Evolutionary conservation across 768 basidiomycete species (phyloP).

Genomic region (Leucocoprinus sp.): DNA sequence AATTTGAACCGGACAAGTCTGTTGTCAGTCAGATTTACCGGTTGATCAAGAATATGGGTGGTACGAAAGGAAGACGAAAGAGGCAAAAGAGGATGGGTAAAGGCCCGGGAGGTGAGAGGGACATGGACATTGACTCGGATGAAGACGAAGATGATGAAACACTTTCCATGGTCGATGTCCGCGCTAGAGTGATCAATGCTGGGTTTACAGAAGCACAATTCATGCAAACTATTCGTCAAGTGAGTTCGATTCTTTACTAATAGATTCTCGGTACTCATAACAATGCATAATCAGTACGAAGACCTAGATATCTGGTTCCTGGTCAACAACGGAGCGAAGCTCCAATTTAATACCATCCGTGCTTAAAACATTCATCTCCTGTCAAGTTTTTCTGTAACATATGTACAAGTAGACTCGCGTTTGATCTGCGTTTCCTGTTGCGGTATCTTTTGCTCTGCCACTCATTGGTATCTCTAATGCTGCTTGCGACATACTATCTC

Average conservation of each 20-base stretch:
- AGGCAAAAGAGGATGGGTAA: constrained; percentile 48
- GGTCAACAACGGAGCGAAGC: constrained; percentile 75
- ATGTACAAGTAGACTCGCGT: constrained; percentile 3
- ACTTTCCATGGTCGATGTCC: constrained; percentile 79
- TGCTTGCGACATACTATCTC: too few species aligned
- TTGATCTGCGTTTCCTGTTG: neutral
- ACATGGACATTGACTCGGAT: constrained; percentile 62
- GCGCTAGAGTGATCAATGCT: constrained; percentile 73
- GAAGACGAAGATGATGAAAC: constrained; percentile 65
- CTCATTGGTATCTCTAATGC: too few species aligned
- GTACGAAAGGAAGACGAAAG: constrained; percentile 25
- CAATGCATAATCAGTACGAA: constrained; percentile 63
- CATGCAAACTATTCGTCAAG: constrained; percentile 76
- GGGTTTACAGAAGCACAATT: constrained; percentile 91
- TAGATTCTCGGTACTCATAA: constrained; percentile 10
- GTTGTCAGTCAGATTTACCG: constrained; percentile 80
- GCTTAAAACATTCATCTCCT: constrained; percentile 3
- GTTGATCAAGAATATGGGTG: constrained; percentile 82
- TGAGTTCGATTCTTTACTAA: constrained; percentile 27
- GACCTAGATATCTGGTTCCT: constrained; percentile 72
- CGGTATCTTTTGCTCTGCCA: too few species aligned
- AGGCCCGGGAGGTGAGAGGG: constrained; percentile 63
- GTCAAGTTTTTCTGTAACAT: constrained; percentile 2
- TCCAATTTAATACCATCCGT: constrained; percentile 32
- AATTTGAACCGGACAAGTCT: constrained; percentile 68